phyloP scores from a whole-genome alignment of 805 yeast genomes.

The Dipodascus albidus region DNA sequence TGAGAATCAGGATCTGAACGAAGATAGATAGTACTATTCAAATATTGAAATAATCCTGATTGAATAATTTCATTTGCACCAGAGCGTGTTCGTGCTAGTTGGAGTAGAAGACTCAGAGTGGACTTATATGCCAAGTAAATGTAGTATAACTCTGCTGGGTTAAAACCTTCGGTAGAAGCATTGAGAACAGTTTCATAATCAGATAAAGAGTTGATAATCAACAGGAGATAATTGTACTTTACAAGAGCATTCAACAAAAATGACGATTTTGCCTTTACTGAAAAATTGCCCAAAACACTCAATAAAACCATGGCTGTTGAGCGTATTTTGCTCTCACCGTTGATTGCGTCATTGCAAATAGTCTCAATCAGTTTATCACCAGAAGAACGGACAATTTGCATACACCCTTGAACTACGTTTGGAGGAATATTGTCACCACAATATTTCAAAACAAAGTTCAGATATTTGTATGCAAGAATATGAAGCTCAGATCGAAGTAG shows the following conservation, averaged over 20 bases:
- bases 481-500: conserved; percentile 70
- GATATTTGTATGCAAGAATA: conserved; percentile 53
- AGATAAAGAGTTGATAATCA: conserved; percentile 56
- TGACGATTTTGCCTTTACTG: conserved; percentile 38
- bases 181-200: conserved; percentile 53
- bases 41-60: conserved; percentile 54
- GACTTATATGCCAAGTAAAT: conserved; percentile 60
- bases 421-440: conserved; percentile 4
- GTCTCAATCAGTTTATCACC: conserved; percentile 54
- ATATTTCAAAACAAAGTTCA: conserved; percentile 29
- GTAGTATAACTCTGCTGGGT: conserved; percentile 36
- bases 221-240: conserved; percentile 51
- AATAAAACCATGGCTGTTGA: conserved; percentile 66
- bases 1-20: conserved; percentile 55
- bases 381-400: conserved; percentile 42
- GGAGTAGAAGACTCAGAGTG: conserved; percentile 51
- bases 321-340: conserved; percentile 67
- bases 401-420: conserved; percentile 31
- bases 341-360: conserved; percentile 66
- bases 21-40: conserved; percentile 46
- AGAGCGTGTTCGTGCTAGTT: conserved; percentile 61
- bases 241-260: conserved; percentile 51
- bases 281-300: conserved; percentile 51
- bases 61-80: conserved; percentile 76
- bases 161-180: conserved; percentile 11